These are phyloP conservation scores for Populus davidiana DNA, from an alignment of 345 rosid genomes.

Conservation along the genomic window DNA sequence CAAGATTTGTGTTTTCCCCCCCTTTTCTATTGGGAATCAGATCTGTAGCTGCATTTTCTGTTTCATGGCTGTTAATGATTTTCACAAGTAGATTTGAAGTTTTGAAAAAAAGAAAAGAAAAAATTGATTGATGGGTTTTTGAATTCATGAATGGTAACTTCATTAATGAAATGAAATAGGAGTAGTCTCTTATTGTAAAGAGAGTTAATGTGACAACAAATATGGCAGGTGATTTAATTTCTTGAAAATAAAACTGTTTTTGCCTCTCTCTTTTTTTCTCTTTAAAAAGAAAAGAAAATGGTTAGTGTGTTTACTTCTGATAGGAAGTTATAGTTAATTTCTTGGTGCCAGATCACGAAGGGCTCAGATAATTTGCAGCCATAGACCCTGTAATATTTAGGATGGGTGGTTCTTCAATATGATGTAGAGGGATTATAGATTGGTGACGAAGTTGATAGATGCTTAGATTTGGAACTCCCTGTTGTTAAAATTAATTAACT, in stretches of 20 bases:
- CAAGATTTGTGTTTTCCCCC: background rate
- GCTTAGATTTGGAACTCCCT: background rate
- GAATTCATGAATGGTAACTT: background rate
- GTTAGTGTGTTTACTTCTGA: background rate
- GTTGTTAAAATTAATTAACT: background rate
- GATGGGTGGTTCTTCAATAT: background rate
- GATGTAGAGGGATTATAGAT: background rate
- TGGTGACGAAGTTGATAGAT: background rate
- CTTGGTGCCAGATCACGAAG: background rate
- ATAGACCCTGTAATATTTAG: background rate
- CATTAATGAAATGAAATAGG: background rate
- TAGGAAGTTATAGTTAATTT: background rate
- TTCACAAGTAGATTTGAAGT: background rate
- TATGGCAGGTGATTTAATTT: background rate
- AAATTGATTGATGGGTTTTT: background rate
- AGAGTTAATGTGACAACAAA: background rate
- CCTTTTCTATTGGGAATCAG: background rate
- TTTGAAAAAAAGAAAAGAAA: background rate
- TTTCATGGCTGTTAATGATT: background rate
- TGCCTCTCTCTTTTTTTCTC: background rate
- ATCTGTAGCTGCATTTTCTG: conserved; percentile 12
- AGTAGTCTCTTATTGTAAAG: background rate
- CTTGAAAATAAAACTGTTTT: background rate
- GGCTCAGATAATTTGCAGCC: background rate
- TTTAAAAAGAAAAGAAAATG: background rate